These are phyloP conservation scores for Pseudogymnoascus sp. DNA, from an alignment of 2,329 filamentous ascomycete genomes.

Conservation along the genomic window DNA sequence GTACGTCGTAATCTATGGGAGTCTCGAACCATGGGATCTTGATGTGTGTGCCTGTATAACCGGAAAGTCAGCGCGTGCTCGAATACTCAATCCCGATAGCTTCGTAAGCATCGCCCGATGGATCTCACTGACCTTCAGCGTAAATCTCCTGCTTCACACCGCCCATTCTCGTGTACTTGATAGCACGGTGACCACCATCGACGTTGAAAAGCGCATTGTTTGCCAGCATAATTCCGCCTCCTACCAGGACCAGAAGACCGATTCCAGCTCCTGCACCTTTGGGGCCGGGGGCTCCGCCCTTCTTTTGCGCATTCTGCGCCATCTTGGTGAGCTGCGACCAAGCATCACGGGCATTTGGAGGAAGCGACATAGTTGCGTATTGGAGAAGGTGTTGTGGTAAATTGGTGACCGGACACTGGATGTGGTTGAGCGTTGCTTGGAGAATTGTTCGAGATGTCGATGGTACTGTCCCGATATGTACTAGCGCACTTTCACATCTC, in stretches of 20 bases:
- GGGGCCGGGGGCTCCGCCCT: conserved; percentile 39
- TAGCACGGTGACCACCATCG: conserved; percentile 95
- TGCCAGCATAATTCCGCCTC: conserved; percentile 45
- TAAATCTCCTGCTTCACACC: conserved; percentile 97
- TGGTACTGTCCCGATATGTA: conserved; percentile 4
- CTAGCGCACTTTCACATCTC: background rate
- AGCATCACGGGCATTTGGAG: conserved; percentile 53
- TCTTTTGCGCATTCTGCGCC: conserved; percentile 48
- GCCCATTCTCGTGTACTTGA: conserved; percentile 90
- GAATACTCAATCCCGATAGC: background rate
- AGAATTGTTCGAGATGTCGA: conserved; percentile 8
- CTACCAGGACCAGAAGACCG: conserved; percentile 45
- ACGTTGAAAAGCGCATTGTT: conserved; percentile 67
- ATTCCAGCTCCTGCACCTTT: conserved; percentile 47
- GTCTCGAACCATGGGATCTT: conserved; percentile 96
- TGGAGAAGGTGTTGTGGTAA: conserved; percentile 7
- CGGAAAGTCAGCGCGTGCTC: conserved; percentile 15
- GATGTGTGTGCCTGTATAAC: conserved; percentile 73
- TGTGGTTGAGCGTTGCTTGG: background rate
- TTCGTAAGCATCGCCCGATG: background rate
- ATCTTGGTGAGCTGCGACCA: conserved; percentile 56
- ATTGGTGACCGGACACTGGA: background rate
- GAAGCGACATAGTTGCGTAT: conserved; percentile 9
- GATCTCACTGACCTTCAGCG: conserved; percentile 61
- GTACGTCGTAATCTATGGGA: conserved; percentile 93